A percentile compares a stretch with the other conserved stretches of the same genome.
phyloP scores from a whole-genome alignment of 1,284 basidiomycete genomes.

The Rhodotorula sp. region DNA sequence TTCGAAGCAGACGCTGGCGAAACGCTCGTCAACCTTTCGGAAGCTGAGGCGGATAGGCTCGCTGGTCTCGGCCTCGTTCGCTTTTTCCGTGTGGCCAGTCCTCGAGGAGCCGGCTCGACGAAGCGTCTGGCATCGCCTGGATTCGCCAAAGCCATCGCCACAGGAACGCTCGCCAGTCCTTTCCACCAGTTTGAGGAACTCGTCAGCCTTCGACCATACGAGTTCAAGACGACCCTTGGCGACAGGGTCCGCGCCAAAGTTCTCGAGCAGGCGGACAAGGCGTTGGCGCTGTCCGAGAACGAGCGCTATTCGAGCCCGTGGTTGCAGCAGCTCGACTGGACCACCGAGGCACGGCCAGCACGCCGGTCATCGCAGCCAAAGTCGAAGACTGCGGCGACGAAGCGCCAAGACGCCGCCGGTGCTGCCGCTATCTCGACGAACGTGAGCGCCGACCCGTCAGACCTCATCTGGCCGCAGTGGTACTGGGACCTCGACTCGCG shows the following conservation, averaged over 20 bases:
- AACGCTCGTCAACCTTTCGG: conserved; percentile 34
- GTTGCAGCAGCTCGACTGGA: conserved; percentile 44
- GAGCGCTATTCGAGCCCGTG: conserved; percentile 27
- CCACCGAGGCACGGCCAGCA: neutral
- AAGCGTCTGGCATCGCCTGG: conserved; percentile 9
- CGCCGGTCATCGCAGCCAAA: neutral
- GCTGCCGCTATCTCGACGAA: neutral
- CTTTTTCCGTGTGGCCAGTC: conserved; percentile 13
- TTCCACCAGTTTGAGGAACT: conserved; percentile 9
- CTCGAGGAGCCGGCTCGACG: neutral
- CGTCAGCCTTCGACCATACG: neutral
- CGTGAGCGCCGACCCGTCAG: neutral
- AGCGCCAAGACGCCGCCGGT: neutral
- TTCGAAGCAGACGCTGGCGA: conserved; percentile 41
- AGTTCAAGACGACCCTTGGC: neutral
- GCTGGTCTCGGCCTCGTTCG: conserved; percentile 19
- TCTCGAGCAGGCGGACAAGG: conserved; percentile 25
- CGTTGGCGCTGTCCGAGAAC: conserved; percentile 3
- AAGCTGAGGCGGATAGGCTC: conserved; percentile 23
- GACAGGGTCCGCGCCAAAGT: conserved; percentile 6
- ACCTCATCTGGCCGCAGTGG: conserved; percentile 75
- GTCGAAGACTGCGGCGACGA: neutral
- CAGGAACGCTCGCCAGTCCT: conserved; percentile 29
- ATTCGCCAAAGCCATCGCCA: conserved; percentile 21
- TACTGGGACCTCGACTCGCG: conserved; percentile 76